phyloP scores from a whole-genome alignment of 352 stramenopile species.

The Phytophthora aleatoria region DNA sequence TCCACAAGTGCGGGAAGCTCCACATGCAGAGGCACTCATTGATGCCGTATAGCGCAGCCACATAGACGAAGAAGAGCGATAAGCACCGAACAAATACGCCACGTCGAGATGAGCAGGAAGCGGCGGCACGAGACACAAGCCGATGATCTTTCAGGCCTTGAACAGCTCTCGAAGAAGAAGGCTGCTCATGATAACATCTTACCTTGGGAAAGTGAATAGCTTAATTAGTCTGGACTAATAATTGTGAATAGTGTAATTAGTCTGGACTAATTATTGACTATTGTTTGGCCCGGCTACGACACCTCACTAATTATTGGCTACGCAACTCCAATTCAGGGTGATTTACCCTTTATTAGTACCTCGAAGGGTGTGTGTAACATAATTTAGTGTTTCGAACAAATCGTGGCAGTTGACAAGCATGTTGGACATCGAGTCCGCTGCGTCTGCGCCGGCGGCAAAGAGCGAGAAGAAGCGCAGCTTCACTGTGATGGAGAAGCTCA shows the following conservation, averaged over 20 bases:
- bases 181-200: no score
- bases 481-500: conserved; percentile 74
- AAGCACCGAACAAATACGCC: conserved; percentile 51
- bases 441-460: conserved; percentile 7
- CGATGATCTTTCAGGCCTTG: conserved; percentile 77
- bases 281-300: no score
- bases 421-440: conserved; percentile 5
- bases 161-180: no score
- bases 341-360: no score
- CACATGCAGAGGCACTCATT: conserved; percentile 80
- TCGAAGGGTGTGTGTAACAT: no score
- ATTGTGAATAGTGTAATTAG: no score
- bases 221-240: no score
- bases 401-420: conserved; percentile 2
- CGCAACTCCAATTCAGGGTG: no score
- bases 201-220: no score
- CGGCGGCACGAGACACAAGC: conserved; percentile 73
- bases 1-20: conserved; percentile 64
- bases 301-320: no score
- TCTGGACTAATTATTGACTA: no score
- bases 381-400: no score
- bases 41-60: conserved; percentile 65
- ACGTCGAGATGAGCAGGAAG: conserved; percentile 78
- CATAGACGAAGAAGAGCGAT: conserved; percentile 70
- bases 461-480: conserved; percentile 78